Evolutionary conservation across 495 filamentous ascomycete species (phyloP).

Genomic region (Lentithecium fluviatile): DNA sequence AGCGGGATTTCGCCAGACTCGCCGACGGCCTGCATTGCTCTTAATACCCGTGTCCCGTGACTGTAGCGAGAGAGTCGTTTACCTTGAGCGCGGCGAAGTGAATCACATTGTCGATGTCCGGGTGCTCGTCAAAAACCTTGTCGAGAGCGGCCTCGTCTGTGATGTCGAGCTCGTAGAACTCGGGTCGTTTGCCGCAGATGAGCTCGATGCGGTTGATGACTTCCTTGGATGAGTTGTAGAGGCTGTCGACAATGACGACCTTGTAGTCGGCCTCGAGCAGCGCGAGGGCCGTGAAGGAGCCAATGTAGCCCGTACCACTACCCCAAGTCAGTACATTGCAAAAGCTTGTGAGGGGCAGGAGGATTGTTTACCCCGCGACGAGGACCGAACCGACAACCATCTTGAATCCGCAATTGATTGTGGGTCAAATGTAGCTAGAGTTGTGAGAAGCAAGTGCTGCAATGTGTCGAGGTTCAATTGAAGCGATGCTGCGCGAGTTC

Average conservation of each 20-base stretch:
- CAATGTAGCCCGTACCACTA: slow-evolving; percentile 98
- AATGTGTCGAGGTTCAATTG: no score
- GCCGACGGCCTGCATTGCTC: slow-evolving; percentile 71
- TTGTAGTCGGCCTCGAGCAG: slow-evolving; percentile 93
- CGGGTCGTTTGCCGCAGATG: slow-evolving; percentile 83
- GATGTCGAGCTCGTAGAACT: slow-evolving; percentile 83
- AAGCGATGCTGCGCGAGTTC: neutral
- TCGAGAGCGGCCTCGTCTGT: slow-evolving; percentile 81
- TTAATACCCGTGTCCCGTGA: slow-evolving; percentile 6
- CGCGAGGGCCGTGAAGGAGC: slow-evolving; percentile 91
- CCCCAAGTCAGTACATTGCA: slow-evolving; percentile 5
- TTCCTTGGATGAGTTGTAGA: slow-evolving; percentile 92
- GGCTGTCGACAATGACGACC: slow-evolving; percentile 90
- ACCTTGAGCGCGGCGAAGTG: slow-evolving; percentile 98
- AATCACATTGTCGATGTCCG: slow-evolving; percentile 94
- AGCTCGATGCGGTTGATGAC: slow-evolving; percentile 89
- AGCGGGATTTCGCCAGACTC: slow-evolving; percentile 93
- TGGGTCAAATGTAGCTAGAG: neutral
- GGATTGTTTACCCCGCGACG: slow-evolving; percentile 32
- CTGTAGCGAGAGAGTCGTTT: slow-evolving; percentile 33
- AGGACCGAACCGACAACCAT: slow-evolving; percentile 38
- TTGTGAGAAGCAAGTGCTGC: neutral
- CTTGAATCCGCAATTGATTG: neutral
- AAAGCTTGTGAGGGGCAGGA: neutral
- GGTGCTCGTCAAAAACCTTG: slow-evolving; percentile 83